Evolutionary conservation across 306 rosid species (phyloP), one percentile per base, ranked within the genome.

Genomic region (Gleditsia sinensis): DNA sequence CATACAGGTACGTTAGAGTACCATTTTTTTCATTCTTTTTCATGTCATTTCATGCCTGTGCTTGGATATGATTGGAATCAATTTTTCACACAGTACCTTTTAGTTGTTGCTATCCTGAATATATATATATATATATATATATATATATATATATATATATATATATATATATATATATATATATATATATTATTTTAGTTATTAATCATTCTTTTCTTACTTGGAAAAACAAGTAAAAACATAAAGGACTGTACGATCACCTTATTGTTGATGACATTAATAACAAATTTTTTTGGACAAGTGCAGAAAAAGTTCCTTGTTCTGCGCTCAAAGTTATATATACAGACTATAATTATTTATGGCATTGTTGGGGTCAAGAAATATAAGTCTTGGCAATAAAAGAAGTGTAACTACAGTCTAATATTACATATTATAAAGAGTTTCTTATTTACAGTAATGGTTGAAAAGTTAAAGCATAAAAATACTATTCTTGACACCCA

Each of bases 1-100:
- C 87, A 83, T 90, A 81, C 96, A 92, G 93, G 97, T 89, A 82
- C 45, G 56, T 61, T 48, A 65, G 20, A 67, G n/a, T 39, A 33
- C 51, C 39, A 11, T 43, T 63, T 51, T 71, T 61, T 11, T 33
- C 27, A 20, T 30, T 62, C 54, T 24, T 66, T 32, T 60, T 59
- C 9, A 25, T 25, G 43, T 20, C 34, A 67, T 53, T 24, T 40
- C 37, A 2, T 51, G 55, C 11, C 27, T 62, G 66, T 33, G 46
- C 62, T 56, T 24, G 37, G 59, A 21, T 40, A 13, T 32, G 59
- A 28, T 62, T 67, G 24, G 24, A 59, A 17, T 23, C 25, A 3
- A 48, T 45, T 32, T 74, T 33, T 68, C 24, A 36, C 24, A 27
- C 7, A 12, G 20, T 14, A 39, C 20, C 24, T 11, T 24, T 17